Conservation (phyloP, 1,284 basidiomycete genomes). For the Irpex lacteus region DNA sequence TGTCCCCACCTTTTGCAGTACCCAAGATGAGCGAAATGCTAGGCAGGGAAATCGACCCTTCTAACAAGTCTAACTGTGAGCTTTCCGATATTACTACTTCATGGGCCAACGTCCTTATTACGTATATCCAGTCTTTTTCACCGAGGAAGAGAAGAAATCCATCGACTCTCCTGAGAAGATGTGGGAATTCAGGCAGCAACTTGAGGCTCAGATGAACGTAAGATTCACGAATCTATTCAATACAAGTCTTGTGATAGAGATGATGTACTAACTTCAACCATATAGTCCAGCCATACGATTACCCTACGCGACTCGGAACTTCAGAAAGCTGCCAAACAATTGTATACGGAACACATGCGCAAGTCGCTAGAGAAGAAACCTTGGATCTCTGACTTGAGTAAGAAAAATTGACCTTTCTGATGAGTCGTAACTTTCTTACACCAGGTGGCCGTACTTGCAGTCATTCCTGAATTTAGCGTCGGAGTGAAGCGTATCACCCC, state of each 20-base stretch:
- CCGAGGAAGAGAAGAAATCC: conserved; percentile 47
- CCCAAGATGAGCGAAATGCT: conserved; percentile 38
- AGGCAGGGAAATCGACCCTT: conserved; percentile 27
- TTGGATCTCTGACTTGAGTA: conserved; percentile 56
- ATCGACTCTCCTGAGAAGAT: conserved; percentile 50
- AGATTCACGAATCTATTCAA: conserved; percentile 12
- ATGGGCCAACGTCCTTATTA: neutral
- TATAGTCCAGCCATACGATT: conserved; percentile 42
- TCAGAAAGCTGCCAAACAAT: conserved; percentile 36
- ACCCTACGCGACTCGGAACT: conserved; percentile 44
- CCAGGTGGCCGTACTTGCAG: conserved; percentile 25
- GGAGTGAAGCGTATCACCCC: conserved; percentile 60
- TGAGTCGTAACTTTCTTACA: too few species aligned
- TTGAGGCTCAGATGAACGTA: conserved; percentile 56
- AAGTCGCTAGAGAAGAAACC: conserved; percentile 53
- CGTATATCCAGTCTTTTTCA: conserved; percentile 40
- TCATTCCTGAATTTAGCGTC: conserved; percentile 57
- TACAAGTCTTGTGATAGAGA: neutral
- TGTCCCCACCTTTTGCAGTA: conserved; percentile 47
- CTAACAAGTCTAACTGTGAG: conserved; percentile 41
- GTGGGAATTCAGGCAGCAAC: conserved; percentile 43
- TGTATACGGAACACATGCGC: conserved; percentile 47
- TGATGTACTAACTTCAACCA: neutral
- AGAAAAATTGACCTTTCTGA: conserved; percentile 15
- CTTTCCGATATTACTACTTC: neutral